These are phyloP conservation scores for Penicillium subrubescens DNA, from an alignment of 495 filamentous ascomycete genomes.

Conservation along the genomic window DNA sequence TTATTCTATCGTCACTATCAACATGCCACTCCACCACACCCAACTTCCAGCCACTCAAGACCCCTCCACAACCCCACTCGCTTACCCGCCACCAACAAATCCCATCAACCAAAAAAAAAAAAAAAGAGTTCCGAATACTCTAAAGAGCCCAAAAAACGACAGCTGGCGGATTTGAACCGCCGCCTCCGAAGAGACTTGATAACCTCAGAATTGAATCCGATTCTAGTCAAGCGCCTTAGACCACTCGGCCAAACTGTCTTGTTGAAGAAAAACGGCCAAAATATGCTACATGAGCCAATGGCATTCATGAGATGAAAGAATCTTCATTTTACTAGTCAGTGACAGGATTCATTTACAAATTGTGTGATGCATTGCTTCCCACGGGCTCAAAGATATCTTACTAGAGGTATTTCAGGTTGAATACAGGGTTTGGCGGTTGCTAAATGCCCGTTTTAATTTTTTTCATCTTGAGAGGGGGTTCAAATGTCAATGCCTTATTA, in stretches of 20 bases:
- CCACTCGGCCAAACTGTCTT: constrained; percentile 9
- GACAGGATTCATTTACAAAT: background rate
- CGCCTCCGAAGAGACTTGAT: constrained; percentile 9
- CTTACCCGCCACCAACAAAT: background rate
- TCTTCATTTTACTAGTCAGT: background rate
- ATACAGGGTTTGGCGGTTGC: background rate
- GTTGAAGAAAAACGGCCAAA: background rate
- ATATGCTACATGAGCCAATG: background rate
- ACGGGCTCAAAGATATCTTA: background rate
- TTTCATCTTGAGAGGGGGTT: background rate
- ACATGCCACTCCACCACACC: background rate
- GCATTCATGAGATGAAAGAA: background rate
- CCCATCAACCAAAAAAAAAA: background rate
- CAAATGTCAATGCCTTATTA: background rate
- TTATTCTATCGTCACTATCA: background rate
- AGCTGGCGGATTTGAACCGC: constrained; percentile 9
- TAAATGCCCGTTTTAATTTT: background rate
- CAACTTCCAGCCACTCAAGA: background rate
- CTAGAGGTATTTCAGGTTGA: background rate
- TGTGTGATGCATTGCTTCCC: background rate
- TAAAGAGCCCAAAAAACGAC: background rate
- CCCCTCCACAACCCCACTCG: background rate
- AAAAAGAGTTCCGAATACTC: background rate
- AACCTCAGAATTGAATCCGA: too few species aligned
- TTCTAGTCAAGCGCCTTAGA: constrained; percentile 12